These are phyloP conservation scores for Tagetes erecta DNA, from an alignment of 129 eudicot species.

Conservation along the genomic window DNA sequence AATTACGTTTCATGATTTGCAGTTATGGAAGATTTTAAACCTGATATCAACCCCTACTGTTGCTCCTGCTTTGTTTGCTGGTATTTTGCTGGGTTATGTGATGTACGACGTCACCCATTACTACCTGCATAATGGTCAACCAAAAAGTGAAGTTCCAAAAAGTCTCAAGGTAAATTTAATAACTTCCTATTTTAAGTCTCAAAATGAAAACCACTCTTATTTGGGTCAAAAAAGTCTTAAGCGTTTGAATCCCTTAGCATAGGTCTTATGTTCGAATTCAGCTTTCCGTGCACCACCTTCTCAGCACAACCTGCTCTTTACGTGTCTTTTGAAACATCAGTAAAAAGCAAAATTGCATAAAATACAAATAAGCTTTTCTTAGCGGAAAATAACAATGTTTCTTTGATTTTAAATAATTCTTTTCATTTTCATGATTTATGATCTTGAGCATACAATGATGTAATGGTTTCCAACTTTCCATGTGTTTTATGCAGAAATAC, in stretches of 20 bases:
- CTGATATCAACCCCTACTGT: conserved; percentile 53
- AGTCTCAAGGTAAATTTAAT: conserved; percentile 63
- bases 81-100: conserved; percentile 82
- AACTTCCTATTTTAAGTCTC: not conserved
- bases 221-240: too few species aligned
- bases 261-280: too few species aligned
- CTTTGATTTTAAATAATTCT: not conserved
- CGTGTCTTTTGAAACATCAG: too few species aligned
- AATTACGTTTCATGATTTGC: conserved; percentile 29
- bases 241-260: too few species aligned
- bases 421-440: not conserved
- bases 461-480: conserved; percentile 4
- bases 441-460: not conserved
- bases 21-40: conserved; percentile 74
- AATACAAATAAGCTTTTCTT: not conserved
- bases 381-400: not conserved
- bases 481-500: conserved; percentile 59
- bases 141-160: conserved; percentile 54
- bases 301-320: not conserved
- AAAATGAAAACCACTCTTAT: too few species aligned
- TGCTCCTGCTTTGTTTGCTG: conserved; percentile 84
- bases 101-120: conserved; percentile 90
- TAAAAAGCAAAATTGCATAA: not conserved
- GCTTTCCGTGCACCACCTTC: not conserved
- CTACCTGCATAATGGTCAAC: conserved; percentile 91